Base-by-base conservation (phyloP, 768 basidiomycete species). In the Pisolithus marmoratus region DNA sequence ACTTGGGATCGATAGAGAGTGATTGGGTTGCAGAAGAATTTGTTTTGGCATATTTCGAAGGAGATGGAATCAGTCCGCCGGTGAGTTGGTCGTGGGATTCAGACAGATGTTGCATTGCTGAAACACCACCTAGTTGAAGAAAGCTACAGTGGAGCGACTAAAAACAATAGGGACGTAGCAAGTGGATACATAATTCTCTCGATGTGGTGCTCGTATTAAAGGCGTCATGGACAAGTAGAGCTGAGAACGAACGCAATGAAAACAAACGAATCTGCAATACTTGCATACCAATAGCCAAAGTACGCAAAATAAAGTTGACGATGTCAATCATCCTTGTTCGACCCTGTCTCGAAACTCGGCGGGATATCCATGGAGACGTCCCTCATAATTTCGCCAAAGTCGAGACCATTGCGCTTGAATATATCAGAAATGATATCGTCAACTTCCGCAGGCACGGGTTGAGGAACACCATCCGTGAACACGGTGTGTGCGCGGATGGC, bases 21-120 rank as follows among this genome's bases (percentile, higher is more conserved):
- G 77, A 82, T 57, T 91, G 87, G 87, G 77, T 91, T 14, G 82
- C 87, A 0, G 81, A 77, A 11, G 81, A 90, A 60, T 81, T 91
- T 54, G 70, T 89, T 12, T 63, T 86, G 47, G 81, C 87, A 44
- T 91, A 90, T 62, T 88, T 90, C 61, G 83, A 85, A 51, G 82
- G 79, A 26, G 69, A 76, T 24, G 84, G 82, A 9, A 77, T 85
- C 14, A 90, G 88, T 63, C 85, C 87, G 37, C 72, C 82, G 48
- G 88, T 89, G 59, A 60, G 84, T 74, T 46, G 9, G 2, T 15
- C 22, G 41, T 45, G 8, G 17, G 15, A 19, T 26, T 22, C 26
- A 24, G n/a, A n/a, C n/a, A n/a, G 26, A 26, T 8, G 37, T 44
- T 38, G 4, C 12, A 31, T 23, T 34, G 29, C 51, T 56, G n/a